A percentile compares a stretch with the other conserved stretches of the same genome.
phyloP scores from a whole-genome alignment of 169 alveolate species.

The Cryptosporidium ubiquitum region DNA sequence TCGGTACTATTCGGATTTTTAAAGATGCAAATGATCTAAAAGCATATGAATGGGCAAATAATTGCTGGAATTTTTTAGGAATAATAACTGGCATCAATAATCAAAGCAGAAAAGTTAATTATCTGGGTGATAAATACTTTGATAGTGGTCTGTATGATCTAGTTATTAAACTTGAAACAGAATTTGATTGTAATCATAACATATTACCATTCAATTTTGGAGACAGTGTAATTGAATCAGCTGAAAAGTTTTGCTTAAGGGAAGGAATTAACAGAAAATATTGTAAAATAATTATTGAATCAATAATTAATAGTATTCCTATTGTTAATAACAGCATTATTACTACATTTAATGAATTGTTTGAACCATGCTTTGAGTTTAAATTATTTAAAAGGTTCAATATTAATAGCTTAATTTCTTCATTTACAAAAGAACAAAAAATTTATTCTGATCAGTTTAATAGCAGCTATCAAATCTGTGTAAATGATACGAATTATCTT shows the following conservation, averaged over 20 bases:
- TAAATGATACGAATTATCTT: neutral
- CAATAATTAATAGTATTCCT: neutral
- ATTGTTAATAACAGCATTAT: neutral
- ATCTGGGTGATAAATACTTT: slow-evolving; percentile 36
- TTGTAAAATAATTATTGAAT: slow-evolving; percentile 15
- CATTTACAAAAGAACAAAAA: neutral
- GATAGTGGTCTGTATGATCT: slow-evolving; percentile 25
- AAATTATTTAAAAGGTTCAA: slow-evolving; percentile 15
- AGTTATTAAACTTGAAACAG: neutral
- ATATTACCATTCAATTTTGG: slow-evolving; percentile 43
- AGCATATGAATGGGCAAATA: slow-evolving; percentile 15
- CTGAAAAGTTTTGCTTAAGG: slow-evolving; percentile 51
- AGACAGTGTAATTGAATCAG: slow-evolving; percentile 10
- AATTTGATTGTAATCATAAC: neutral
- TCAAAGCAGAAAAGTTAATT: neutral
- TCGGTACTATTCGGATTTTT: slow-evolving; percentile 6
- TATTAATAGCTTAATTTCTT: slow-evolving; percentile 42
- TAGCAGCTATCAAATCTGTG: neutral
- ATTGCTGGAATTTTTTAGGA: slow-evolving; percentile 27
- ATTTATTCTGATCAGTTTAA: neutral
- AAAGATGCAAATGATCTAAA: neutral
- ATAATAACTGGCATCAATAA: neutral
- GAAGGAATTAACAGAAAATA: slow-evolving; percentile 22
- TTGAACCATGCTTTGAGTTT: slow-evolving; percentile 25
- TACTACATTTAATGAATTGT: neutral